A percentile compares a stretch with the other conserved stretches of the same genome.
Evolutionary conservation across 208 protist species (phyloP).

Genomic region (Acanthamoeba sp.): DNA sequence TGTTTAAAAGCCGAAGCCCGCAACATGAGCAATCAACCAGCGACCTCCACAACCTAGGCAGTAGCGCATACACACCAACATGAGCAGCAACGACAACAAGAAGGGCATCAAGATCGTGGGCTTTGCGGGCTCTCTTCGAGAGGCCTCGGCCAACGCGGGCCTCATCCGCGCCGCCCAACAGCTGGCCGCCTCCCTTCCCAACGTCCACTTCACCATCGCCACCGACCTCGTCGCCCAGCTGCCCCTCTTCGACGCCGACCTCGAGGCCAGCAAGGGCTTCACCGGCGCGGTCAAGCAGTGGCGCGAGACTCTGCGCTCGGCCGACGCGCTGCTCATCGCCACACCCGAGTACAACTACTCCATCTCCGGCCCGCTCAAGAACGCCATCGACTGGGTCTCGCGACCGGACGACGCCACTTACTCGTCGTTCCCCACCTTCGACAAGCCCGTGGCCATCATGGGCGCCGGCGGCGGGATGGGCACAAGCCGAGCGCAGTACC

Average conservation of each 20-base stretch:
- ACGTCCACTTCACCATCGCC: not conserved
- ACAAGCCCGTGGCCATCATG: not conserved
- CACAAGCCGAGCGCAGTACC: no score
- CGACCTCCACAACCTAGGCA: no score
- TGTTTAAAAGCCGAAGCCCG: no score
- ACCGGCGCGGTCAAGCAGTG: not conserved
- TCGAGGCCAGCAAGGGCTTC: not conserved
- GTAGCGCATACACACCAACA: no score
- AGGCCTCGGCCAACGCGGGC: not conserved
- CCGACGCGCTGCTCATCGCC: conserved; percentile 10
- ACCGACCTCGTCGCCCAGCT: not conserved
- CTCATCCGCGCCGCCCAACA: not conserved
- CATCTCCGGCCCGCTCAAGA: not conserved
- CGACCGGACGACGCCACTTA: not conserved
- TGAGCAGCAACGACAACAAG: no score
- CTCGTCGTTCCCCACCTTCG: not conserved
- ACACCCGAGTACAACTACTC: conserved; percentile 14
- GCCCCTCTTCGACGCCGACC: not conserved
- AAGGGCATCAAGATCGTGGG: not conserved
- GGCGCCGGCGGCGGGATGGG: not conserved
- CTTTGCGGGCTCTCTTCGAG: not conserved
- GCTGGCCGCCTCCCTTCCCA: not conserved
- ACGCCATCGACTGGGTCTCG: conserved; percentile 7
- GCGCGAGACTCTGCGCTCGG: not conserved
- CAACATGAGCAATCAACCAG: no score